Percentiles rank a stretch among this genome's conserved stretches.
Conservation (phyloP, 2,329 filamentous ascomycete genomes). For the Diaporthe citriasiana region DNA sequence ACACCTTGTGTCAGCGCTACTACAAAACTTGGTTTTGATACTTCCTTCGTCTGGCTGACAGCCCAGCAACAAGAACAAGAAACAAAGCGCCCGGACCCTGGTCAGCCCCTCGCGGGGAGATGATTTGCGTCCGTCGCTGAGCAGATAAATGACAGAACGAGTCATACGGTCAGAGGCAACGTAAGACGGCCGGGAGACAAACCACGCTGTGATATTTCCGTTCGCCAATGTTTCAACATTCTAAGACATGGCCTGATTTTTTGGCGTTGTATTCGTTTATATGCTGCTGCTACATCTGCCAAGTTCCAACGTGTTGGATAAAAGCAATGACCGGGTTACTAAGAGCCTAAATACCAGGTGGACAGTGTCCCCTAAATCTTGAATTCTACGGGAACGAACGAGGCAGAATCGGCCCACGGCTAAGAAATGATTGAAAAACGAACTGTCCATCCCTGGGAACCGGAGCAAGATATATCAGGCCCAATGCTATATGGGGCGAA, state of each 20-base stretch:
- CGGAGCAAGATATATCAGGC: neutral
- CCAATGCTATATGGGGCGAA: neutral
- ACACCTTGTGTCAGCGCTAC: neutral
- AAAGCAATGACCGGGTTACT: neutral
- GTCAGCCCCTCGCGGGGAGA: neutral
- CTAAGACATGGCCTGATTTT: neutral
- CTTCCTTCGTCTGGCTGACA: neutral
- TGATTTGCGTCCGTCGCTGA: neutral
- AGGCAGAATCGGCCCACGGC: neutral
- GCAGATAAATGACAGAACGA: neutral
- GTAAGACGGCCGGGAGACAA: neutral
- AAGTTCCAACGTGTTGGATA: neutral
- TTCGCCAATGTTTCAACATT: slow-evolving; percentile 24
- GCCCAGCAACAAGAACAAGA: neutral
- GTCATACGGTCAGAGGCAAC: slow-evolving; percentile 1
- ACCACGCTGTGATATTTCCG: slow-evolving; percentile 18
- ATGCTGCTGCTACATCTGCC: neutral
- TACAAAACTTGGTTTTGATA: neutral
- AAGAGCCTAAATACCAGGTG: no score
- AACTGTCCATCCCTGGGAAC: no score
- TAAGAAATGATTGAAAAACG: neutral
- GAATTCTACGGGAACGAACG: neutral
- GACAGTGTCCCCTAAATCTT: neutral
- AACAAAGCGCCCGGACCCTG: neutral
- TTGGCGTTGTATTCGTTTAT: neutral